phyloP scores from a whole-genome alignment of 306 rosid genomes.

The Dryas octopetala region DNA sequence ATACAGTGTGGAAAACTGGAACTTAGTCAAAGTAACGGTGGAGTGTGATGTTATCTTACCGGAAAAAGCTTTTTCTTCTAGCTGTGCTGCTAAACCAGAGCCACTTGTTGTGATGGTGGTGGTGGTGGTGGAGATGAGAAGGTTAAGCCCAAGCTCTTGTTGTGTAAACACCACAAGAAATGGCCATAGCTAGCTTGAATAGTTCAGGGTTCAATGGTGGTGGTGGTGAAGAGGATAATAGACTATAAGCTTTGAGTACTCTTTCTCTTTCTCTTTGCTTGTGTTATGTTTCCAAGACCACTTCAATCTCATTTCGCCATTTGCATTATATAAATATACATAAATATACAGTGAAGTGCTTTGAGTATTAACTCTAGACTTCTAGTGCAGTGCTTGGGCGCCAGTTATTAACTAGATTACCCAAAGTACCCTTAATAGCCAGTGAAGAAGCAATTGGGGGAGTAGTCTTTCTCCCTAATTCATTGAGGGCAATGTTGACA shows the following conservation, averaged over 20 bases:
- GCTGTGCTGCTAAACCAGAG: no score
- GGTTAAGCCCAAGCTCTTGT: neutral
- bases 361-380: neutral
- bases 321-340: neutral
- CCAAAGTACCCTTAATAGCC: conserved; percentile 38
- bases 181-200: neutral
- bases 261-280: conserved; percentile 6
- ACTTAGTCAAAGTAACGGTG: conserved; percentile 18
- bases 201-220: neutral
- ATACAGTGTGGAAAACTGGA: neutral
- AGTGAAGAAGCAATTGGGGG: neutral
- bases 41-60: conserved; percentile 14
- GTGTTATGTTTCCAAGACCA: conserved; percentile 17
- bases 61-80: conserved; percentile 4
- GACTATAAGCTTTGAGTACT: conserved; percentile 1
- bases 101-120: neutral
- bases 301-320: neutral
- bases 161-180: neutral
- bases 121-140: neutral
- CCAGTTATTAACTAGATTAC: conserved; percentile 17
- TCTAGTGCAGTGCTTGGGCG: conserved; percentile 35
- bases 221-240: neutral
- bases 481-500: conserved; percentile 11
- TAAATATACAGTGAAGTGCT: neutral
- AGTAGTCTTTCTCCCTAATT: neutral